These are phyloP conservation scores for Chlamydomonas incerta DNA, from an alignment of 139 green algal genomes.

Conservation along the genomic window DNA sequence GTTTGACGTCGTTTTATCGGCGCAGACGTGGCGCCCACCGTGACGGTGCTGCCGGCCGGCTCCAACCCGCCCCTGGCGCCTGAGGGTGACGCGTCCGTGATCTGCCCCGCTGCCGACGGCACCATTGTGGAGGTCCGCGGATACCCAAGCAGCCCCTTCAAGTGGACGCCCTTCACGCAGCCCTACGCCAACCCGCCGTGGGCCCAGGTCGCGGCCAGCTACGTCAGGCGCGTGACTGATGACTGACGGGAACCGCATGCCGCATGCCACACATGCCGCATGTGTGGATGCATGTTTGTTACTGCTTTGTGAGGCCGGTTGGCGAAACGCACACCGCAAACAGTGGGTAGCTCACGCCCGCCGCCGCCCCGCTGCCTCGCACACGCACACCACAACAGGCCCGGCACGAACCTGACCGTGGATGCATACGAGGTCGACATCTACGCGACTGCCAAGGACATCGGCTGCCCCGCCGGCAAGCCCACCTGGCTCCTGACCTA, in stretches of 20 bases:
- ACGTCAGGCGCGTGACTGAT: background rate
- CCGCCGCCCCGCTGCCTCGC: too few species aligned
- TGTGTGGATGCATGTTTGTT: background rate
- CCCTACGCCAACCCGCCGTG: slow-evolving; percentile 1
- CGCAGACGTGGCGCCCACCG: background rate
- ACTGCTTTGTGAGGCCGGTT: background rate
- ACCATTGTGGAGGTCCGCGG: background rate
- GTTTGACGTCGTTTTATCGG: background rate
- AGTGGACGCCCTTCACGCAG: background rate
- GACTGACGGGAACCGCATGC: too few species aligned
- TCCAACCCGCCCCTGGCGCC: background rate
- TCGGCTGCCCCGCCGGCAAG: background rate
- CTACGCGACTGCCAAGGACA: background rate
- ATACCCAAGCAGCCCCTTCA: slow-evolving; percentile 13
- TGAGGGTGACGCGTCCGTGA: background rate
- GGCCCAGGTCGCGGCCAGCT: background rate
- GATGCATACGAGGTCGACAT: slow-evolving; percentile 23
- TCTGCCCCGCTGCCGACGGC: background rate
- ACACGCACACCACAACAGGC: background rate
- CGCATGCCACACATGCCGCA: too few species aligned
- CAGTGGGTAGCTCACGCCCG: background rate
- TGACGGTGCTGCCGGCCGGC: background rate
- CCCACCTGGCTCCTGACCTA: background rate
- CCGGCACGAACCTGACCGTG: background rate
- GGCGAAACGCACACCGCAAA: background rate